Evolutionary conservation across 768 basidiomycete species (phyloP).

Genomic region (Mycena epipterygia): DNA sequence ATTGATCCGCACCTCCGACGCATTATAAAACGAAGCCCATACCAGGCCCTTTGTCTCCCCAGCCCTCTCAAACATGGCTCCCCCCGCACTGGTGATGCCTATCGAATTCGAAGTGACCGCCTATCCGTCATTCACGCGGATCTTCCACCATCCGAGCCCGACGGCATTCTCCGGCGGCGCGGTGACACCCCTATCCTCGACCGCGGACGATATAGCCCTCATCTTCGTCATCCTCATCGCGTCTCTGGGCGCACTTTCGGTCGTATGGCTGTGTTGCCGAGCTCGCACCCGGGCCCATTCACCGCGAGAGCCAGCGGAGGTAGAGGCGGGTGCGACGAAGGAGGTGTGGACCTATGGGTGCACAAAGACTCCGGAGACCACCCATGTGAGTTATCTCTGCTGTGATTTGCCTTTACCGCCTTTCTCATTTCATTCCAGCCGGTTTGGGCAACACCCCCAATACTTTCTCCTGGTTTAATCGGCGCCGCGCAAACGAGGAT

Average conservation of each 20-base stretch:
- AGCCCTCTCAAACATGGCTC: slow-evolving; percentile 11
- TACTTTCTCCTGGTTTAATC: slow-evolving; percentile 14
- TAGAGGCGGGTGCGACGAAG: not conserved
- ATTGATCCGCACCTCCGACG: not conserved
- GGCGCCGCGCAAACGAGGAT: slow-evolving; percentile 4
- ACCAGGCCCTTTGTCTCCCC: not conserved
- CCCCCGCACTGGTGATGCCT: not conserved
- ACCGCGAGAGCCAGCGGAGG: not conserved
- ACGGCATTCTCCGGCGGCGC: not conserved
- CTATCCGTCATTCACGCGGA: not conserved
- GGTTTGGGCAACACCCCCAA: slow-evolving; percentile 4
- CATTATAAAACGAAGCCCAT: not conserved
- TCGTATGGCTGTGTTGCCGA: slow-evolving; percentile 25
- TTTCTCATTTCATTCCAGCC: slow-evolving; percentile 5
- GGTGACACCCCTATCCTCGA: not conserved
- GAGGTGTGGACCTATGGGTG: not conserved
- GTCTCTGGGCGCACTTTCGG: not conserved
- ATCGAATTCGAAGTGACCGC: not conserved
- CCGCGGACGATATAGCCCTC: not conserved
- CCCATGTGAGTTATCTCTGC: slow-evolving; percentile 15
- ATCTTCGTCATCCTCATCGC: slow-evolving; percentile 18
- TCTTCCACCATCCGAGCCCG: slow-evolving; percentile 6
- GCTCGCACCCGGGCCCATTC: no score
- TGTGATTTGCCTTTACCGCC: not conserved
- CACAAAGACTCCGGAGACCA: slow-evolving; percentile 10